phyloP scores from a whole-genome alignment of 495 filamentous ascomycete genomes.

The Letharia columbiana region DNA sequence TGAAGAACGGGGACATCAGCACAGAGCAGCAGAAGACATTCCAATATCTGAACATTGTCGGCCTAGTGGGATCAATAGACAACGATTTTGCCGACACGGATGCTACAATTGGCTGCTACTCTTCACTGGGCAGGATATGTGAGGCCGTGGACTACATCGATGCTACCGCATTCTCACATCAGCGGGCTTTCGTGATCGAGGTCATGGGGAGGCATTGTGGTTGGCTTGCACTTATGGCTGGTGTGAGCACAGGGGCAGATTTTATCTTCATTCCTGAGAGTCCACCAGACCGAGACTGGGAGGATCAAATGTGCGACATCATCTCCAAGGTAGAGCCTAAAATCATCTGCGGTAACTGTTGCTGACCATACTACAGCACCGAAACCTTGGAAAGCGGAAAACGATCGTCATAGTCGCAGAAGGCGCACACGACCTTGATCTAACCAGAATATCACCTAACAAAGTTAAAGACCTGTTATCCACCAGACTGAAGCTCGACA shows the following conservation, averaged over 20 bases:
- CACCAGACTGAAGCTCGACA: constrained; percentile 73
- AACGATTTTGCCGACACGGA: constrained; percentile 97
- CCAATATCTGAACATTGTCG: constrained; percentile 85
- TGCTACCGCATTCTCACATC: constrained; percentile 93
- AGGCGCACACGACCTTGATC: constrained; percentile 77
- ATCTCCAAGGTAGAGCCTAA: constrained; percentile 58
- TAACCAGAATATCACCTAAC: constrained; percentile 71
- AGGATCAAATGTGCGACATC: constrained; percentile 75
- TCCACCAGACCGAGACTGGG: constrained; percentile 81
- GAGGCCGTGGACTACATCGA: constrained; percentile 94
- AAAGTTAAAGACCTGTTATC: constrained; percentile 84
- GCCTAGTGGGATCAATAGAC: constrained; percentile 94
- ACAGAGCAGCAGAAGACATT: constrained; percentile 61
- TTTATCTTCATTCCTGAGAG: constrained; percentile 97
- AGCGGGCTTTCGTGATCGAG: constrained; percentile 94
- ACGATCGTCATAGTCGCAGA: constrained; percentile 98
- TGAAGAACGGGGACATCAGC: constrained; percentile 37
- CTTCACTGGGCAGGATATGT: constrained; percentile 84
- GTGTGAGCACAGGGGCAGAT: constrained; percentile 90
- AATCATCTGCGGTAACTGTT: not conserved
- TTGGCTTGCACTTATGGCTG: constrained; percentile 95
- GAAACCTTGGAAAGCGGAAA: constrained; percentile 83
- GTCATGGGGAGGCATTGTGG: constrained; percentile 99
- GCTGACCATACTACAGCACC: constrained; percentile 57
- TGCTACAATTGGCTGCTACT: constrained; percentile 95